Evolutionary conservation across 768 basidiomycete species (phyloP), one percentile per base, ranked within the genome.

Genomic region (Pisolithus marmoratus): DNA sequence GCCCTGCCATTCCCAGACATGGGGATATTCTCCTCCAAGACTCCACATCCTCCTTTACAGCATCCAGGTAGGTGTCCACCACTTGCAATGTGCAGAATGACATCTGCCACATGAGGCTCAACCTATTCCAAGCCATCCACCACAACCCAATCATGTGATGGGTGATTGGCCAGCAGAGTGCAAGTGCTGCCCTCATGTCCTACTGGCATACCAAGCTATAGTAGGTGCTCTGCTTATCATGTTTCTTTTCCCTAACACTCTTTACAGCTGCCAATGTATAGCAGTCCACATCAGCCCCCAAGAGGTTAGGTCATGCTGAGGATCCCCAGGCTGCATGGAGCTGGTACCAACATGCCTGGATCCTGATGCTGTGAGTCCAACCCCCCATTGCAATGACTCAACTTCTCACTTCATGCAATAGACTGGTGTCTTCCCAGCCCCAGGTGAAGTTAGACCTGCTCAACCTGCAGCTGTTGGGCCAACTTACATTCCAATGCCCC

Each of bases 401-500:
- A 26, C 52, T 8, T n/a, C 29, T 55, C 22, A 38, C 20, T 26
- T 14, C 15, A 4, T 51, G 52, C 43, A 40, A 42, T 8, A 68
- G 66, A 49, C 36, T 3, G 59, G 60, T 37, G 38, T 53, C 19
- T 48, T 60, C 27, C 61, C 67, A 24, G 66, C 67, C 27, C 67
- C 63, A 1, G 63, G 61, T n/a, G 6, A 69, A 17, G 54, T 48
- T 17, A 54, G 48, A 2, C 51, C 57, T 22, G 51, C 51, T 44
- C 68, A 58, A 51, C 53, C 60, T 23, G 56, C 60, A 17, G 62
- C 63, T 29, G 56, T 38, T 15, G 56, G 54, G 20, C 66, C 70
- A 2, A 58, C 60, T 8, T 76, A 75, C 60, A 57, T 73, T 24
- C 68, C 69, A 24, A 77, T 80, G 75, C 81, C 79, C 27, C 62